Base-by-base conservation (phyloP, 1,139 yeast species). In the Candida neerlandica region DNA sequence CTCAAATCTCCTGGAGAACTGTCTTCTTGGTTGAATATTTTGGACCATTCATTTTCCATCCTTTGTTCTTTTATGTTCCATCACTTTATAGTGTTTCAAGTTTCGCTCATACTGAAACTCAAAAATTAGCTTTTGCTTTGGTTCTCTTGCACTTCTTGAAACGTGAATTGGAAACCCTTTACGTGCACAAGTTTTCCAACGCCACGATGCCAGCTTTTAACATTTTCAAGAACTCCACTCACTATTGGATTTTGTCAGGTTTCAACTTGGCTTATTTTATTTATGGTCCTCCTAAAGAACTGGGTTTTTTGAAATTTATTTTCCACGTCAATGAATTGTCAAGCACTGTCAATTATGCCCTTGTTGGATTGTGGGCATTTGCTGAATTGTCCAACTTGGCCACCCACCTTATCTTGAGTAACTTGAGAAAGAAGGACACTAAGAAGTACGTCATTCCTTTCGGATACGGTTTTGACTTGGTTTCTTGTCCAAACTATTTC, bases 151-250 rank as follows among this genome's bases (percentile, higher is more conserved):
- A 94, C 69, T 94, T 89, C 62, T 55, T 82, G 55, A 94, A 94
- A 73, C 85, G 99, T 64, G 97, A 91, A 66, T 78, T 79, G 55
- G 99, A 94, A 68, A 90, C 97, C 6, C 59, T 87, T 30, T 85
- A 81, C 61, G 85, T 94, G 44, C 99, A 94, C 70, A 80, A 76
- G 55, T 94, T 94, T 65, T 89, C 97, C 29, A 76, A 85, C 54
- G 84, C 90, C 27, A 94, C 99, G 27, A 94, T 94, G 99, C 99
- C 99, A 2, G 64, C 86, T 44, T 80, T 82, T 66, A 89, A 90
- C 69, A 73, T 94, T 54, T 88, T 94, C 77, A 90, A 92, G 71
- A 94, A 94, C 73, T 86, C 92, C 35, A 76, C 80, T 55, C 97
- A 94, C 67, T 94, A 94, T 71, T 92, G 98, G 97, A 65, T 89